These are phyloP conservation scores for Sclerospora graminicola DNA, from an alignment of 352 stramenopile genomes.

Conservation along the genomic window DNA sequence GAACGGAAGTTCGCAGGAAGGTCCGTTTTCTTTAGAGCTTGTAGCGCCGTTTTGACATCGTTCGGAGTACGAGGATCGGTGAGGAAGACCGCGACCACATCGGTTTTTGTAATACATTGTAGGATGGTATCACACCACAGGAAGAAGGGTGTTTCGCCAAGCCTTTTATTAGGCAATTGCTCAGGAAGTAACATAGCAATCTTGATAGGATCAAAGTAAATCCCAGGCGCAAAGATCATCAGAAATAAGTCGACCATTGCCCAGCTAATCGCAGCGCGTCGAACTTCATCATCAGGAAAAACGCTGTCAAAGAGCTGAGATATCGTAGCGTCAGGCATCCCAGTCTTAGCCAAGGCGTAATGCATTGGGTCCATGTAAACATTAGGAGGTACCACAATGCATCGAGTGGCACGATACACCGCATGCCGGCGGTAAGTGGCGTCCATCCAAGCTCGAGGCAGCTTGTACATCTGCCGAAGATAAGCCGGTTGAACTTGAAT, in stretches of 20 bases:
- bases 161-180: not conserved
- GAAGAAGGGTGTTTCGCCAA: not conserved
- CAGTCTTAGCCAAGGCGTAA: not conserved
- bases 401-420: not conserved
- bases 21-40: not conserved
- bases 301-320: not conserved
- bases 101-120: not conserved
- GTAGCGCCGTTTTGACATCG: not conserved
- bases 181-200: not conserved
- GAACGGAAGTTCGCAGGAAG: not conserved
- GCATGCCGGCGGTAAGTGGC: not conserved
- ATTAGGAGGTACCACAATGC: not conserved
- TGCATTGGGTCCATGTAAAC: not conserved
- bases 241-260: conserved; percentile 2
- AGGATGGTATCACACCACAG: conserved; percentile 5
- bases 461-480: not conserved
- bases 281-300: not conserved
- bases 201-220: conserved; percentile 9
- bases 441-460: not conserved
- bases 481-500: not conserved
- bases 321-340: not conserved
- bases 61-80: not conserved
- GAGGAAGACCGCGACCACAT: not conserved
- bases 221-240: conserved; percentile 1
- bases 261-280: not conserved